phyloP scores from a whole-genome alignment of 768 basidiomycete genomes.

The Mrakia hoshinonis region DNA sequence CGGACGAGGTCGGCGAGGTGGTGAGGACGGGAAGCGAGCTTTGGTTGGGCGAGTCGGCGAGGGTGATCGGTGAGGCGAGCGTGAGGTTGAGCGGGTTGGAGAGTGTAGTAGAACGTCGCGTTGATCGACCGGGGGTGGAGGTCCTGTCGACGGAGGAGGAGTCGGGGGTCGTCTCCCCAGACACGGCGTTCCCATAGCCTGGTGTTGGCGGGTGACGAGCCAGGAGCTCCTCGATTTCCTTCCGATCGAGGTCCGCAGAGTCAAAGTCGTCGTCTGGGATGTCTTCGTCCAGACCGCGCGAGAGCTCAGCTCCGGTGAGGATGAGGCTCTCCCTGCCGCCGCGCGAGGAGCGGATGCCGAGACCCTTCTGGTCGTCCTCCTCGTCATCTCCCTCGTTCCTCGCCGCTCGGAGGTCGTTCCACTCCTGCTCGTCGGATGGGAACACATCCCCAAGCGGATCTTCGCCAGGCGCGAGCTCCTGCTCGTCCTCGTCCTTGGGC shows the following conservation, averaged over 20 bases:
- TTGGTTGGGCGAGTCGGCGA: neutral
- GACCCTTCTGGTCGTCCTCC: neutral
- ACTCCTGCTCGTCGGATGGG: slow-evolving; percentile 15
- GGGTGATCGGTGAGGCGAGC: slow-evolving; percentile 9
- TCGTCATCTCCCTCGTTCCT: neutral
- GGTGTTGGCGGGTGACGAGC: neutral
- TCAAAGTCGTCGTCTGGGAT: neutral
- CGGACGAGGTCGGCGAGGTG: neutral
- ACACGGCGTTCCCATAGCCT: neutral
- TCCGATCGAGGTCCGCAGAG: neutral
- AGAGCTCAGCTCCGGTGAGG: slow-evolving; percentile 7
- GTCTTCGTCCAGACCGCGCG: neutral
- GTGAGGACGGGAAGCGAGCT: neutral
- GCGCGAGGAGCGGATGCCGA: neutral
- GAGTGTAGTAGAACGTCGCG: neutral
- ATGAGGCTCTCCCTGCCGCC: neutral
- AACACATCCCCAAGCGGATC: slow-evolving; percentile 11
- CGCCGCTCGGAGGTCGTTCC: neutral
- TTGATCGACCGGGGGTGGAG: neutral
- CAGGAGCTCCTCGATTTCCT: slow-evolving; percentile 8
- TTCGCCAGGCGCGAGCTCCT: neutral
- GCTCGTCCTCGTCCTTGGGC: neutral
- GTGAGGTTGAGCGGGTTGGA: neutral
- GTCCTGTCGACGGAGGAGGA: neutral
- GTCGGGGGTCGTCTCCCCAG: neutral